These are phyloP conservation scores for Wickerhamomyces ciferrii DNA, from an alignment of 805 yeast species.

Conservation along the genomic window DNA sequence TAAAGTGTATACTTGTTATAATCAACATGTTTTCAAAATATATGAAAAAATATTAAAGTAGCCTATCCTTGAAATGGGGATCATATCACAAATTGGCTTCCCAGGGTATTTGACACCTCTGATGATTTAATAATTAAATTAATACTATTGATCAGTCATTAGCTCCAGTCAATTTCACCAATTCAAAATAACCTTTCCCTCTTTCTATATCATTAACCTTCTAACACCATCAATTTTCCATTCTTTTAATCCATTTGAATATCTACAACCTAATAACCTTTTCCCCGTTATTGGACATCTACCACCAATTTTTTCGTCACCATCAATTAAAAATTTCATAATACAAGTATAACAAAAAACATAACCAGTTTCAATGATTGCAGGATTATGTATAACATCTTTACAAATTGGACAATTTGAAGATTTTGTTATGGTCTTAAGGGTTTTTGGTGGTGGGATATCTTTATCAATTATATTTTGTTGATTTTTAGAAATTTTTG, in stretches of 20 bases:
- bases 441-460: constrained; percentile 38
- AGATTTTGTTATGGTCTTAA: constrained; percentile 8
- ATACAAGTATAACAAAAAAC: constrained; percentile 90
- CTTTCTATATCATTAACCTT: constrained; percentile 52
- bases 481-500: constrained; percentile 45
- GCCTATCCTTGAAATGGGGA: too few species aligned
- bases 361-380: constrained; percentile 86
- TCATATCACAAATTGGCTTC: too few species aligned
- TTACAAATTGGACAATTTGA: constrained; percentile 66
- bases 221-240: constrained; percentile 79
- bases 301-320: constrained; percentile 46
- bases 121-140: too few species aligned
- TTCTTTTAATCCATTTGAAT: constrained; percentile 46
- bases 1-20: too few species aligned
- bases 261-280: constrained; percentile 64
- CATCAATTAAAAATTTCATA: constrained; percentile 51
- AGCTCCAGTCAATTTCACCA: too few species aligned
- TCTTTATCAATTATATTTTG: constrained; percentile 40
- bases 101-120: too few species aligned
- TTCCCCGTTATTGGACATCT: constrained; percentile 82
- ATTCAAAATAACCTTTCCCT: too few species aligned
- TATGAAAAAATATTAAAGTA: too few species aligned
- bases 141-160: too few species aligned
- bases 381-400: constrained; percentile 64
- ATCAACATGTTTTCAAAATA: too few species aligned